phyloP scores from a whole-genome alignment of 257 asterid species.

The Solanum piurae region DNA sequence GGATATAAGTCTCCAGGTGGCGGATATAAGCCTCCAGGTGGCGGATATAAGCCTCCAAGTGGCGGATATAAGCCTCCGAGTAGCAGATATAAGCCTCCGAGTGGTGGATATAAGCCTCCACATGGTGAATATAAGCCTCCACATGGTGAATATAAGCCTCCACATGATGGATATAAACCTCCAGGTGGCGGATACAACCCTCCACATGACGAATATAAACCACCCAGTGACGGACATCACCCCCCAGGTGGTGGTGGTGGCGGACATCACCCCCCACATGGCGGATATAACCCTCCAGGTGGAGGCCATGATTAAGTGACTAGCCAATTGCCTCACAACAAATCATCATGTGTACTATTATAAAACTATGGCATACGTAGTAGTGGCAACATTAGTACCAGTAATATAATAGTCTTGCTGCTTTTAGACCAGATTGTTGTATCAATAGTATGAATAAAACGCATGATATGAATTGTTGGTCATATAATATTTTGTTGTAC shows the following conservation, averaged over 20 bases:
- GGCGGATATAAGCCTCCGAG: fast-evolving
- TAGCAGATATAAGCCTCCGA: no score
- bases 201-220: background rate
- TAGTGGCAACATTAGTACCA: background rate
- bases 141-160: no score
- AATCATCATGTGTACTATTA: background rate
- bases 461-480: background rate
- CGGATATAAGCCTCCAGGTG: background rate
- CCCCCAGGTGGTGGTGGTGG: background rate
- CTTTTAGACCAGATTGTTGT: background rate
- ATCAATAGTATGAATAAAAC: background rate
- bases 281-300: background rate
- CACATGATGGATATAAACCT: background rate
- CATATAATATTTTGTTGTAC: background rate
- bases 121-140: no score
- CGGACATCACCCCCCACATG: background rate
- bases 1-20: background rate
- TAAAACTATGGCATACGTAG: background rate
- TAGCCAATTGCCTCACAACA: background rate
- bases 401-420: background rate
- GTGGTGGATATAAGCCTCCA: background rate
- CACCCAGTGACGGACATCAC: background rate
- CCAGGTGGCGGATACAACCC: background rate
- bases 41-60: background rate
- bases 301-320: background rate